A percentile compares a stretch with the other conserved stretches of the same genome.
Evolutionary conservation across 371 early-diverging fungal species (phyloP).

Genomic region (Mortierella sp.): DNA sequence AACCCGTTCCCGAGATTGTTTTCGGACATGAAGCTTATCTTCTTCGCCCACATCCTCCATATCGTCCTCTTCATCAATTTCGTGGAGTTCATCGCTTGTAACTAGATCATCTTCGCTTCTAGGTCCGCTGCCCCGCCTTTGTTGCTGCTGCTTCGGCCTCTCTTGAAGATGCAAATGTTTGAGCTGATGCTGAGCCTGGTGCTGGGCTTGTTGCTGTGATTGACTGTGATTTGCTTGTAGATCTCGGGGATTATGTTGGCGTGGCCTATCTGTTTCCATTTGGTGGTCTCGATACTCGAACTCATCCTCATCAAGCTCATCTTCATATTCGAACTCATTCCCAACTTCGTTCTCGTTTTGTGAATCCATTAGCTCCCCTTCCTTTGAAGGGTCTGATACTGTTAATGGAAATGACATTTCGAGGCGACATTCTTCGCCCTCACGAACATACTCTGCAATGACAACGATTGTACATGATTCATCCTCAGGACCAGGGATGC

Average conservation of each 20-base stretch:
- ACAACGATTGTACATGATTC: conserved; percentile 63
- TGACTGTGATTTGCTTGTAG: neutral
- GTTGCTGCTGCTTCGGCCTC: neutral
- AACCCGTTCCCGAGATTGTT: conserved; percentile 23
- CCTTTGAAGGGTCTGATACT: conserved; percentile 43
- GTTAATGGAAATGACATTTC: conserved; percentile 59
- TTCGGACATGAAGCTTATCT: neutral
- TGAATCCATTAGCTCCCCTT: conserved; percentile 24
- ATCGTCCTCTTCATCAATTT: conserved; percentile 9
- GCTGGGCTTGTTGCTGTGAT: conserved; percentile 6
- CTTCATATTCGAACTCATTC: conserved; percentile 13
- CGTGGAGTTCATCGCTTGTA: conserved; percentile 11
- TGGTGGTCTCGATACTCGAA: neutral
- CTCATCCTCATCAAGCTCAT: conserved; percentile 11
- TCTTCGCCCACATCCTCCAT: conserved; percentile 1
- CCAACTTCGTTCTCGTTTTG: conserved; percentile 18
- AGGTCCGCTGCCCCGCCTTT: neutral
- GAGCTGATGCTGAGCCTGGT: neutral
- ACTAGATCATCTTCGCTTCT: conserved; percentile 11
- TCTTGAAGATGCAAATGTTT: neutral
- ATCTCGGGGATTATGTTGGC: neutral
- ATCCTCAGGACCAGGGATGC: conserved; percentile 66
- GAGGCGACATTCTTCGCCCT: conserved; percentile 58
- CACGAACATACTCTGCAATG: conserved; percentile 71
- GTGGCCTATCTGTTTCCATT: conserved; percentile 1